Evolutionary conservation across 805 yeast genomes (phyloP).

Genomic region (Ogataea sp.): DNA sequence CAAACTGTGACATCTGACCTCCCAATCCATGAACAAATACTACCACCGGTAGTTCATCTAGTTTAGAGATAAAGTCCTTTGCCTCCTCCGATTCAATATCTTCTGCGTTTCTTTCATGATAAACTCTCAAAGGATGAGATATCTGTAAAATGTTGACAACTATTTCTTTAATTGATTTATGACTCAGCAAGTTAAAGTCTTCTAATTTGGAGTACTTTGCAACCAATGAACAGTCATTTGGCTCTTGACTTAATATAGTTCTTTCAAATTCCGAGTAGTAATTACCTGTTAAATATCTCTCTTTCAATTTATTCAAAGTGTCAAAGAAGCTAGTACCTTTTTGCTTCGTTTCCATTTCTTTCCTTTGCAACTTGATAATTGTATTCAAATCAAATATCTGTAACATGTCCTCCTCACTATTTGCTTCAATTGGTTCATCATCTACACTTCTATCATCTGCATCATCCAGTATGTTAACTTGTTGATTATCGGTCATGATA

Average conservation of each 20-base stretch:
- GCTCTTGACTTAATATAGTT: constrained; percentile 32
- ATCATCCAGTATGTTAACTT: not conserved
- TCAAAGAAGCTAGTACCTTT: not conserved
- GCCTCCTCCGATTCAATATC: constrained; percentile 10
- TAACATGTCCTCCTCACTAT: not conserved
- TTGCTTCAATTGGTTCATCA: not conserved
- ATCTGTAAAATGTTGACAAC: constrained; percentile 35
- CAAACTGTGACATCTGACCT: constrained; percentile 83
- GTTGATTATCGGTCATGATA: not conserved
- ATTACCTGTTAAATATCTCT: constrained; percentile 6
- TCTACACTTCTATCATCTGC: not conserved
- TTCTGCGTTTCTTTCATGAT: constrained; percentile 19
- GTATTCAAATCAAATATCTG: constrained; percentile 1
- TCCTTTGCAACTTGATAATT: constrained; percentile 1
- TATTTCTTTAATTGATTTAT: constrained; percentile 17
- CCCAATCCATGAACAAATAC: constrained; percentile 84
- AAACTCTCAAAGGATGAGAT: constrained; percentile 41
- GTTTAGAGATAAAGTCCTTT: constrained; percentile 22
- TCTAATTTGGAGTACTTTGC: constrained; percentile 39
- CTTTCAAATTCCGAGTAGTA: constrained; percentile 31
- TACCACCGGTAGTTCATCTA: constrained; percentile 47
- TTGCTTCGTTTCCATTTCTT: not conserved
- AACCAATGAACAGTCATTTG: constrained; percentile 47
- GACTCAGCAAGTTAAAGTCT: constrained; percentile 23
- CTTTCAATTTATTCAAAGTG: not conserved